These are phyloP conservation scores for Cephalotrichum gorgonifer DNA, from an alignment of 2,329 filamentous ascomycete genomes.

Conservation along the genomic window DNA sequence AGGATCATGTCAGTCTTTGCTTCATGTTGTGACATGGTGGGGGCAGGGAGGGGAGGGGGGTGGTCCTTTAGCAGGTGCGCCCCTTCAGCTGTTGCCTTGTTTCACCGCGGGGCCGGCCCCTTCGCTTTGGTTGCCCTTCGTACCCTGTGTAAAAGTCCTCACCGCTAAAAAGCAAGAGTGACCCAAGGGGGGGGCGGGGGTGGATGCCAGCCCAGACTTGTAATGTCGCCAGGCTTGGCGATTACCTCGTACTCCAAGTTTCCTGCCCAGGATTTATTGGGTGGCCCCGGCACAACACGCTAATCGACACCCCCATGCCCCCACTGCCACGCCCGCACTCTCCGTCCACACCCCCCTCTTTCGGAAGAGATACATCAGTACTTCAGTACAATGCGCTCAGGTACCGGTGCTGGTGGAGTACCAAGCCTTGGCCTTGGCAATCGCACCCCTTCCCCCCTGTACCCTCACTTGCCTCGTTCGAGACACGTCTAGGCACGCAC, in stretches of 20 bases:
- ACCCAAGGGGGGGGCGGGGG: too few species aligned
- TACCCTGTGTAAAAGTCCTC: background rate
- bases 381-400: background rate
- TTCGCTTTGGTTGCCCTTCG: background rate
- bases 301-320: background rate
- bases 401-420: background rate
- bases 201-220: too few species aligned
- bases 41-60: too few species aligned
- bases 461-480: background rate
- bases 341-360: conserved; percentile 1
- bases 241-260: background rate
- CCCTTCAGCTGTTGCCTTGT: background rate
- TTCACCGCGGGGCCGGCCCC: background rate
- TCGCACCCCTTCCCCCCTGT: conserved; percentile 1
- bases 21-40: too few species aligned
- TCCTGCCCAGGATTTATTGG: background rate
- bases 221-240: background rate
- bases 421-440: conserved; percentile 1
- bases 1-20: too few species aligned
- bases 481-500: conserved; percentile 4
- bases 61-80: too few species aligned
- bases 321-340: background rate
- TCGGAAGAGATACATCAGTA: background rate
- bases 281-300: background rate
- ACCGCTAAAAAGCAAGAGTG: background rate